Conservation (phyloP, 768 basidiomycete genomes). For the Gymnopilus dilepis region DNA sequence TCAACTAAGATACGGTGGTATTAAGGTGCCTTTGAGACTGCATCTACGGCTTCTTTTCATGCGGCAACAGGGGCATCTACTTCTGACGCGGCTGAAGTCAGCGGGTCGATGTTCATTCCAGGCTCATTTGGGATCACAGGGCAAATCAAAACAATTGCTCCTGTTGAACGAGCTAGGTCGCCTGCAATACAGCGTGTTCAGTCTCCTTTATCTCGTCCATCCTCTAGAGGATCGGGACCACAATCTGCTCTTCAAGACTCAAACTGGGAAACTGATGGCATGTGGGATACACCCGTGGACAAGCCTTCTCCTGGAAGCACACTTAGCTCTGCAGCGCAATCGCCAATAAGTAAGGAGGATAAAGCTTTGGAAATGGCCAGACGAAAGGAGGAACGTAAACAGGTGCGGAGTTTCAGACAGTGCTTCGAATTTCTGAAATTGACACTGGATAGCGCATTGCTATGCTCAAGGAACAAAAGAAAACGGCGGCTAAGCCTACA, state of each 20-base stretch:
- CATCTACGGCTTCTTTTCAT: constrained; percentile 40
- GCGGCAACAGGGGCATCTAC: constrained; percentile 12
- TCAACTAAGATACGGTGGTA: constrained; percentile 2
- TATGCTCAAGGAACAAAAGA: constrained; percentile 82
- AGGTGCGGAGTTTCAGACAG: constrained; percentile 51
- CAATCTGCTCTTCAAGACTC: constrained; percentile 24
- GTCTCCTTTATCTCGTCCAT: constrained; percentile 21
- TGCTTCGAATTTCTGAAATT: background rate
- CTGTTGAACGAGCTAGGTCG: constrained; percentile 2
- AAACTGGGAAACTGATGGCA: constrained; percentile 30
- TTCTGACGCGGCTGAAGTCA: constrained; percentile 9
- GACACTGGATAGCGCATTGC: constrained; percentile 69
- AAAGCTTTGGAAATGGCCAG: constrained; percentile 92
- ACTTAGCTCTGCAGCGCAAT: constrained; percentile 28
- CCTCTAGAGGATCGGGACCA: constrained; percentile 28
- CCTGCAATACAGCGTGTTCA: constrained; percentile 16
- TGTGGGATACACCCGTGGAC: constrained; percentile 27
- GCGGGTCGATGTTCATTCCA: background rate
- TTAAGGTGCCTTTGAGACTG: constrained; percentile 79
- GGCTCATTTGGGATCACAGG: background rate
- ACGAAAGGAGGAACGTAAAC: constrained; percentile 90
- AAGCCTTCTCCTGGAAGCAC: background rate
- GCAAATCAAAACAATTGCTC: background rate
- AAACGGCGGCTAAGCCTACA: constrained; percentile 41
- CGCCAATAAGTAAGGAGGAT: constrained; percentile 79